These are phyloP conservation scores for Malassezia slooffiae DNA, from an alignment of 1,284 basidiomycete genomes.

Conservation along the genomic window DNA sequence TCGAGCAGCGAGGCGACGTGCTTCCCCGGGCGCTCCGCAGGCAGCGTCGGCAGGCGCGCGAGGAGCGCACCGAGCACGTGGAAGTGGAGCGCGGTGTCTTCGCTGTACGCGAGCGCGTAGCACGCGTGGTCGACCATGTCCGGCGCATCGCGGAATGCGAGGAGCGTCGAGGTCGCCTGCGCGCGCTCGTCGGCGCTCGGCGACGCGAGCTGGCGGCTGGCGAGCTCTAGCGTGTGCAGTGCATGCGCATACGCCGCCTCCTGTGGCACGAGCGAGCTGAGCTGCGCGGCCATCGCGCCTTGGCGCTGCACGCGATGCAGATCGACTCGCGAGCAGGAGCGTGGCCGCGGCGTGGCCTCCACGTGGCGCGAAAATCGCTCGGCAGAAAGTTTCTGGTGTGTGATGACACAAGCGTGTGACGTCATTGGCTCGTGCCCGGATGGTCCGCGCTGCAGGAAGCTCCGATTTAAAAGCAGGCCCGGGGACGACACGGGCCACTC, in stretches of 20 bases:
- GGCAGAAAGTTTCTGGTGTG: too few species aligned
- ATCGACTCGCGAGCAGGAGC: too few species aligned
- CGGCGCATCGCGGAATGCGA: neutral
- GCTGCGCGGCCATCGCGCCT: too few species aligned
- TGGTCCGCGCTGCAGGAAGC: too few species aligned
- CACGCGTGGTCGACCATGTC: slow-evolving; percentile 2
- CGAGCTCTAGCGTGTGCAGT: neutral
- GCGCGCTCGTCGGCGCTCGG: neutral
- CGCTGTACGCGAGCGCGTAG: neutral
- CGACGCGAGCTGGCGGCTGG: slow-evolving; percentile 1
- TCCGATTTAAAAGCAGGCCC: too few species aligned
- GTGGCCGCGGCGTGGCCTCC: too few species aligned
- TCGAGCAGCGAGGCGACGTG: neutral
- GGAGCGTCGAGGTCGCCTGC: slow-evolving; percentile 2
- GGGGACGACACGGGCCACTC: too few species aligned
- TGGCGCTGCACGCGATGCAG: too few species aligned
- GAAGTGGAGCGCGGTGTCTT: slow-evolving; percentile 3
- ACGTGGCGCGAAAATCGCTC: too few species aligned
- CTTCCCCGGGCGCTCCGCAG: neutral
- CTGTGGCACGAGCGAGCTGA: slow-evolving; percentile 2
- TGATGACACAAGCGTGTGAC: too few species aligned
- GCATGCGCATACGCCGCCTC: neutral
- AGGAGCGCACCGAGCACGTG: slow-evolving; percentile 13
- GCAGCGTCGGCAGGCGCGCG: neutral
- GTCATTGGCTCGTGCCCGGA: too few species aligned